These are phyloP conservation scores for Dictyostelium firmibasis DNA, from an alignment of 78 protist species.

Conservation along the genomic window DNA sequence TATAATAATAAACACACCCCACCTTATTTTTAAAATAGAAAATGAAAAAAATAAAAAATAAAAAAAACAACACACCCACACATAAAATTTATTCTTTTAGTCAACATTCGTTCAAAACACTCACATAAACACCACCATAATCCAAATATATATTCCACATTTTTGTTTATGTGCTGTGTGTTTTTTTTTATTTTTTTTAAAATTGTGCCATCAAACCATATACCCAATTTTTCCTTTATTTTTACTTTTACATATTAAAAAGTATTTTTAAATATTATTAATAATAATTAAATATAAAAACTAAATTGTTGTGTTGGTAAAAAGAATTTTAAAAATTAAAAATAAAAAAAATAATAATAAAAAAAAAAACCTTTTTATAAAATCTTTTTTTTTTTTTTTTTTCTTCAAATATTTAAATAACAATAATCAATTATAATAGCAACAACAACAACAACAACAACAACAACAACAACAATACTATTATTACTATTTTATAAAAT, in stretches of 20 bases:
- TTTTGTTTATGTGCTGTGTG: neutral
- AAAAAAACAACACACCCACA: neutral
- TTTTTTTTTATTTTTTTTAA: neutral
- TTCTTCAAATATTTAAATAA: neutral
- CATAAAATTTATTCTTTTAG: neutral
- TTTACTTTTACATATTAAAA: neutral
- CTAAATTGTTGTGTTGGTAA: conserved; percentile 11
- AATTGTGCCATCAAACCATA: neutral
- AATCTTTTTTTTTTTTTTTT: neutral
- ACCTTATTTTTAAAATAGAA: neutral
- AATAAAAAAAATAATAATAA: neutral
- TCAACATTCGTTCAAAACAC: neutral
- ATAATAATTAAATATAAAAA: neutral
- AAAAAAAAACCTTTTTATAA: neutral
- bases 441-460: too few relatives aligned
- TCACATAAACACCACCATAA: neutral
- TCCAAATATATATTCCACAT: neutral
- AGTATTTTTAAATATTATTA: neutral
- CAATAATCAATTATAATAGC: neutral
- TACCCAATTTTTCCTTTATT: neutral
- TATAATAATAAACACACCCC: neutral
- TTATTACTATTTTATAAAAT: neutral
- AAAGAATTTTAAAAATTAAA: neutral
- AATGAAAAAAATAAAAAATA: neutral
- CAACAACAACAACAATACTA: neutral